Base-by-base conservation (phyloP, 305 asterid genomes). In the Plantago coronopus region DNA sequence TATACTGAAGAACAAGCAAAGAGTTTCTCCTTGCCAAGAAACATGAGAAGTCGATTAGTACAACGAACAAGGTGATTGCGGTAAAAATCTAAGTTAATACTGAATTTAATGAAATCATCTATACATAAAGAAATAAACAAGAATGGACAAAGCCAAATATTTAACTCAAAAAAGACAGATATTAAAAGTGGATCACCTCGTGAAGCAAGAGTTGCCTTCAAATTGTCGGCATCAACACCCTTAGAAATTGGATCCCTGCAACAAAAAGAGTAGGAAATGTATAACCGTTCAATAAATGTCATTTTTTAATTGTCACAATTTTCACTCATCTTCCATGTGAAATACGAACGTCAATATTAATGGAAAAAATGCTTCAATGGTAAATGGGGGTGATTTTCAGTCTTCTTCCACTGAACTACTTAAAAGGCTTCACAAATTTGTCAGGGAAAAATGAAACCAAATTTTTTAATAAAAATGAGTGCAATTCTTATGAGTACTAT, bases 221-320 rank as follows among this genome's bases (percentile, higher is more conserved):
- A 71, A 73, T 86, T 84, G 29, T 87, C 94, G 51, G 54, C 67
- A 72, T 81, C 62, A 31, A 79, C 75, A 53, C 86, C 88, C 74
- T 71, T 76, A 20, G 90, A 82, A 69, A 76, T 76, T 16, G 99
- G 97, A 81, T 85, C 86, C 99, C 97, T 89, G 75, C 70, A 74
- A 55, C 18, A 46, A 13, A 47, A 48, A 29, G 3, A 45, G 14
- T 8, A 13, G 22, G 44, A 29, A 15, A 17, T 50, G 21, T 13
- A 18, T 20, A 16, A 49, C 60, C 17, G 17, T 10, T 57, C 16
- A 23, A 29, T 22, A 17, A 22, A 40, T 7, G 43, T 5, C 45
- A 10, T 51, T 11, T 9, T 34, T 7, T 12, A 11, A 34, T 34
- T 2, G 40, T 34, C 21, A 54, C 7, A 27, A 27, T 29, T 17